Evolutionary conservation across 1,139 yeast genomes (phyloP).

Genomic region (Spathaspora sp.): DNA sequence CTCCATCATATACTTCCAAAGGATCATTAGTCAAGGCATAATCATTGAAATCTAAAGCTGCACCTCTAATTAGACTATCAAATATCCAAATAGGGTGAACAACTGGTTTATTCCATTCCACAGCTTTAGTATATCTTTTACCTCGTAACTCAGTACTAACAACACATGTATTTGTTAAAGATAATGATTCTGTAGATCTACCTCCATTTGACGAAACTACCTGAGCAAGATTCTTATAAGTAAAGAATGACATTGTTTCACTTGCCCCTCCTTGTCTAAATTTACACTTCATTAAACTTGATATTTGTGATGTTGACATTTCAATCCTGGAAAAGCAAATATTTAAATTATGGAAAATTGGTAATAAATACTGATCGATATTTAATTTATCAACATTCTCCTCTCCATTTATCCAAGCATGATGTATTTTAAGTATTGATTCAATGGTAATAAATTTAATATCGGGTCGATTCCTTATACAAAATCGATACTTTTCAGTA

Average conservation of each 20-base stretch:
- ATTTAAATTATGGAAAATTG: constrained; percentile 46
- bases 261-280: constrained; percentile 1
- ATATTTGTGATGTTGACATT: constrained; percentile 11
- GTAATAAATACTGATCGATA: constrained; percentile 29
- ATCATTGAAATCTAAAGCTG: constrained; percentile 50
- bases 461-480: constrained; percentile 59
- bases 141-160: constrained; percentile 58
- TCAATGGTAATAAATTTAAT: constrained; percentile 53
- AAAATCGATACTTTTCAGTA: constrained; percentile 69
- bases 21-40: constrained; percentile 32
- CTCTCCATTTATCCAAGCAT: constrained; percentile 55
- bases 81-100: constrained; percentile 76
- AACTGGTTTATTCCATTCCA: constrained; percentile 66
- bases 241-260: constrained; percentile 19
- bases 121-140: constrained; percentile 59
- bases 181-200: constrained; percentile 53
- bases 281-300: not conserved
- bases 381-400: constrained; percentile 18
- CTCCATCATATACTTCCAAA: constrained; percentile 35
- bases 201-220: constrained; percentile 59
- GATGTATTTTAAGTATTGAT: constrained; percentile 44
- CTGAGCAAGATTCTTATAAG: constrained; percentile 22
- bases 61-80: constrained; percentile 62
- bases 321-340: constrained; percentile 56
- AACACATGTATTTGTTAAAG: constrained; percentile 50